Evolutionary conservation across 2,329 filamentous ascomycete genomes (phyloP), one percentile per base, ranked within the genome.

Genomic region (Magnaporthales sp.): DNA sequence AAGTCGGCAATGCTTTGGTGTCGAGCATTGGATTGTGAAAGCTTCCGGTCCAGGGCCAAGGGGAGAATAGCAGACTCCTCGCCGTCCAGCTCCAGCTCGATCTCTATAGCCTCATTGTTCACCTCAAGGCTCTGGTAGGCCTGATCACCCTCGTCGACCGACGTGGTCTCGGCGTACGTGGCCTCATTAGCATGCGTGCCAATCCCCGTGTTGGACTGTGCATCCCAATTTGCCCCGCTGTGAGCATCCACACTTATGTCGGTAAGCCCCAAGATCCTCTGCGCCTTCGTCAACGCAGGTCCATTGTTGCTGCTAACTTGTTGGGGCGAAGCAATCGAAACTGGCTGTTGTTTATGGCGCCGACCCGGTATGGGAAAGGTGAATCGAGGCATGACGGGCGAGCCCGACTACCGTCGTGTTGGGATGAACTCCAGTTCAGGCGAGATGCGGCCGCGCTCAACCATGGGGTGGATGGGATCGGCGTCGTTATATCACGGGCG

Each of bases 1-100:
- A 24, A 26, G 68, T 67, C 62, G 58, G 70, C 72, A 31, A 68
- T 72, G 63, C 69, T 70, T 22, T 72, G 70, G 38, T 46, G 38
- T 46, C 38, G 15, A 51, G 73, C 68, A 11, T 70, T 73, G 62
- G 69, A 69, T 22, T 70, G 70, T 24, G 73, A 74, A 67, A 68
- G 72, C 66, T 73, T 72, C 9, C 63, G 60, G 68, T 71, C 70
- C 63, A 76, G 67, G 11, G 70, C 72, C 62, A 73, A 73, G 11
- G 81, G 81, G 29, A 82, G 74, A 31, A 81, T 78, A 30, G 79
- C 80, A 6, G 82, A 83, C 68, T 84, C 81, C 24, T 80, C 76
- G 30, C 80, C 80, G 79, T 80, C 83, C 15, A 46, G 38, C 15
- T 46, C 38, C 38, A 46, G 38, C 38, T 46, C 38, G n/a, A 46